phyloP scores from a whole-genome alignment of 148 eudicot species.

The Spergularia bocconei region DNA sequence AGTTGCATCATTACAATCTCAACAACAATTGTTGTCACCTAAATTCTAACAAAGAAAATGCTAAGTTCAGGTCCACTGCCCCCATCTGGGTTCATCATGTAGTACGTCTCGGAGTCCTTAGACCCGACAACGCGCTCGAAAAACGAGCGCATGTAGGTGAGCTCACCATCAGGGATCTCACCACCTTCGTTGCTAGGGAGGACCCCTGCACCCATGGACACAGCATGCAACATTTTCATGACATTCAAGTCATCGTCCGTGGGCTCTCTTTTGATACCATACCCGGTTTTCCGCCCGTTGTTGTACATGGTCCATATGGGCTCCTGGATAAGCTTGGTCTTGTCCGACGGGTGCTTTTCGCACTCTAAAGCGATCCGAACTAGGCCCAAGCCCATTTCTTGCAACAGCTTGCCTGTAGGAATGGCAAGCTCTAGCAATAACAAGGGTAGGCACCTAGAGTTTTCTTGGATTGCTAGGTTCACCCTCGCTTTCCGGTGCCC shows the following conservation, averaged over 20 bases:
- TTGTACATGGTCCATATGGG: constrained; percentile 90
- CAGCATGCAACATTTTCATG: constrained; percentile 67
- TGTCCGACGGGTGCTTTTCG: constrained; percentile 50
- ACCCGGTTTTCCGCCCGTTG: constrained; percentile 71
- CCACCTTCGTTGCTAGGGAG: constrained; percentile 43
- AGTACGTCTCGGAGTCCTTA: constrained; percentile 78
- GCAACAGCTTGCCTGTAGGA: constrained; percentile 70
- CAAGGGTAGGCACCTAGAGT: constrained; percentile 68
- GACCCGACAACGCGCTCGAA: constrained; percentile 79
- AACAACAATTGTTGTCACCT: not conserved
- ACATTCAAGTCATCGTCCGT: constrained; percentile 71
- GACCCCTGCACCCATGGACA: constrained; percentile 90
- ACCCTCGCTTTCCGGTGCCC: constrained; percentile 65
- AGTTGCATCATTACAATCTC: constrained; percentile 6
- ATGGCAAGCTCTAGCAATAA: constrained; percentile 74
- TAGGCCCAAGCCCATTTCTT: constrained; percentile 79
- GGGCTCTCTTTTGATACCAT: constrained; percentile 73
- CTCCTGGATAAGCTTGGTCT: constrained; percentile 64
- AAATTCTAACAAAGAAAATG: constrained; percentile 74
- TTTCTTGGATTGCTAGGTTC: constrained; percentile 75
- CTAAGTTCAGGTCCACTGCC: constrained; percentile 82
- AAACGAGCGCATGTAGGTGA: constrained; percentile 77
- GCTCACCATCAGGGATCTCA: constrained; percentile 55
- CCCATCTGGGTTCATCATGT: constrained; percentile 86
- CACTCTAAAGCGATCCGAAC: constrained; percentile 81